Evolutionary conservation across 257 asterid genomes (phyloP), one percentile per base, ranked within the genome.

Genomic region (Fraxinus anomala): DNA sequence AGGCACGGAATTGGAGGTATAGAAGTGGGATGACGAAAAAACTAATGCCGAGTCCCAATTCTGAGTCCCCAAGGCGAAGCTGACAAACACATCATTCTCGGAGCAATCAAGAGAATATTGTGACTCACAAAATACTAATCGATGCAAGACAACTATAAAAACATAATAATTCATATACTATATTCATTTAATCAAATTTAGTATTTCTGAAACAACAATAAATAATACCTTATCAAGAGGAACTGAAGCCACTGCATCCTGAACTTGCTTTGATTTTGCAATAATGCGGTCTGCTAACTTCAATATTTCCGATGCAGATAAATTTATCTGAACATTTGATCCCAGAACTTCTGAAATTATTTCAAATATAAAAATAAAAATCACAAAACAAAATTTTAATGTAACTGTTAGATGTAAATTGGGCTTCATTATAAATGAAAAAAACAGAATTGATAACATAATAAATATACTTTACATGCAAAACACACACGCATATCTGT

Each of bases 171-270:
- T 23, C 24, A 63, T 21, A 31, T n/a, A 75, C n/a, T 14, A 19
- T 28, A 61, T 75, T 21, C n/a, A 1, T 19, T 56, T 26, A 1
- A 28, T 63, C 70, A 70, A 26, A 56, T n/a, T n/a, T 54, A 61
- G 11, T 30, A 8, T 30, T 28, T 5, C 3, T 0, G 10, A 42
- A 42, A 42, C 13, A 12, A 61, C 34, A 2, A 23, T 37, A 49
- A 40, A 34, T 2, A 77, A 31, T 83, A 95, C 99, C 97, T 90
- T 93, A 78, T 90, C 93, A 10, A 90, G 94, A 33, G 97, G 92
- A 83, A 91, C 87, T 13, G 93, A 86, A 85, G 99, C 97, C 76
- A 95, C 96, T 68, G 91, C 89, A 84, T 95, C 96, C 74, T 91
- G 85, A 86, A 95, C 91, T 79, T 83, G 84, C 86, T 91, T 89